These are phyloP conservation scores for Samsoniella hepiali DNA, from an alignment of 2,329 filamentous ascomycete species.

Conservation along the genomic window DNA sequence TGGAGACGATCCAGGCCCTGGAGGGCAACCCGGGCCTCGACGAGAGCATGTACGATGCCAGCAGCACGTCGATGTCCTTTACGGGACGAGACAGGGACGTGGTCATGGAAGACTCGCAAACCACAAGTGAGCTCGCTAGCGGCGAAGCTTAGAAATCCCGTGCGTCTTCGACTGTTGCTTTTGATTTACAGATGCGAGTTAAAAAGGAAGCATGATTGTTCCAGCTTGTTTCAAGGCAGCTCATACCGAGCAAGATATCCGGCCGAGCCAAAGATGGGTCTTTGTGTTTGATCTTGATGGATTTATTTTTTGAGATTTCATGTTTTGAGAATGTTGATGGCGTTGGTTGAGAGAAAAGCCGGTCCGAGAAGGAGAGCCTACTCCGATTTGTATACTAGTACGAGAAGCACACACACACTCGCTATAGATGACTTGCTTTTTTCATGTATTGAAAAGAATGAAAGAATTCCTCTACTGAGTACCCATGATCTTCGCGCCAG, in stretches of 20 bases:
- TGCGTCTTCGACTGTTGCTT: not conserved
- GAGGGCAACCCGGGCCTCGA: conserved; percentile 33
- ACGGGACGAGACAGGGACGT: not conserved
- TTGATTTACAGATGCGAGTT: not conserved
- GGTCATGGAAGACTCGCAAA: conserved; percentile 11
- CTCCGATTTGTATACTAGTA: not conserved
- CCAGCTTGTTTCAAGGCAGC: not conserved
- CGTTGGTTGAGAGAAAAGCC: not conserved
- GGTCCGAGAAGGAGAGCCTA: not conserved
- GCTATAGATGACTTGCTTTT: not conserved
- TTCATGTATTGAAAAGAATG: not conserved
- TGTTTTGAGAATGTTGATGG: not conserved
- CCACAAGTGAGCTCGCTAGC: conserved; percentile 12
- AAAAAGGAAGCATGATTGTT: not conserved
- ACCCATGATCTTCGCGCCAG: not conserved
- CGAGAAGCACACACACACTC: not conserved
- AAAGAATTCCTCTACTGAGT: not conserved
- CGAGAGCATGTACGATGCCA: conserved; percentile 18
- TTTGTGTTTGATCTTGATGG: not conserved
- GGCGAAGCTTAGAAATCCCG: conserved; percentile 6
- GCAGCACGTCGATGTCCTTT: conserved; percentile 5
- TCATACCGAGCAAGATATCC: not conserved
- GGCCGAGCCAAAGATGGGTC: not conserved
- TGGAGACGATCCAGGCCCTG: conserved; percentile 44
- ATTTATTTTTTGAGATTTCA: not conserved